A percentile compares a stretch with the other conserved stretches of the same genome.
These are phyloP conservation scores for Leccinum fallax DNA, from an alignment of 1,284 basidiomycete genomes.

Conservation along the genomic window DNA sequence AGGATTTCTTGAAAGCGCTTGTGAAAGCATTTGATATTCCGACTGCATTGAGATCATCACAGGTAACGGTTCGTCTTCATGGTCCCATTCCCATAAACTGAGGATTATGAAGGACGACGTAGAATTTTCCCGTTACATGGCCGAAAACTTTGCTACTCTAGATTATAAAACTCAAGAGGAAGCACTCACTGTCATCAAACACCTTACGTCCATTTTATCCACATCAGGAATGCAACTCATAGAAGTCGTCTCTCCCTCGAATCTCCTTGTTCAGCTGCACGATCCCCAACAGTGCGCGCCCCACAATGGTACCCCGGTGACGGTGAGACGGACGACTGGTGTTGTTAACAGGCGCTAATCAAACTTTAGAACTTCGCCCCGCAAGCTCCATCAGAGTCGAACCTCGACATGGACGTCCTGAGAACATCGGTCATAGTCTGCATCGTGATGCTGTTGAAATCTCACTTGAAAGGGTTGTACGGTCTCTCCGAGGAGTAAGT, in stretches of 20 bases:
- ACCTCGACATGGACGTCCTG: slow-evolving; percentile 46
- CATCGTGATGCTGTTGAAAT: slow-evolving; percentile 83
- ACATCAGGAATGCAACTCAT: slow-evolving; percentile 84
- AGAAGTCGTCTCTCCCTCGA: slow-evolving; percentile 65
- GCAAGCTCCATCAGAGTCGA: slow-evolving; percentile 9
- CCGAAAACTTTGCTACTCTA: slow-evolving; percentile 89
- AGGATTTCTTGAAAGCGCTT: slow-evolving; percentile 87
- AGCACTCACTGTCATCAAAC: slow-evolving; percentile 83
- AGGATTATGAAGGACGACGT: slow-evolving; percentile 65
- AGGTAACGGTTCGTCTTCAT: slow-evolving; percentile 37
- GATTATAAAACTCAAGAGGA: slow-evolving; percentile 97
- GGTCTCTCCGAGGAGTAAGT: slow-evolving; percentile 85
- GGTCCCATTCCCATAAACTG: not conserved
- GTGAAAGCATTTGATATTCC: slow-evolving; percentile 78
- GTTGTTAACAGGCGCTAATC: slow-evolving; percentile 5
- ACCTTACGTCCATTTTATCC: slow-evolving; percentile 80
- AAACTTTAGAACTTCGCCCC: slow-evolving; percentile 8
- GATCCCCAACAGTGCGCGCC: slow-evolving; percentile 28
- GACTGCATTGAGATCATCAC: slow-evolving; percentile 45
- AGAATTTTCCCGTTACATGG: slow-evolving; percentile 87
- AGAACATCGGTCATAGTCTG: slow-evolving; percentile 74
- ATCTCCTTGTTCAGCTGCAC: slow-evolving; percentile 65
- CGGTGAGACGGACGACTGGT: slow-evolving; percentile 10
- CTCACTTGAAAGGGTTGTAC: slow-evolving; percentile 80
- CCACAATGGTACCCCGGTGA: slow-evolving; percentile 9